Percentiles rank a stretch among this genome's conserved stretches.
These are phyloP conservation scores for Cercospora zeina DNA, from an alignment of 2,329 filamentous ascomycete species.

Conservation along the genomic window DNA sequence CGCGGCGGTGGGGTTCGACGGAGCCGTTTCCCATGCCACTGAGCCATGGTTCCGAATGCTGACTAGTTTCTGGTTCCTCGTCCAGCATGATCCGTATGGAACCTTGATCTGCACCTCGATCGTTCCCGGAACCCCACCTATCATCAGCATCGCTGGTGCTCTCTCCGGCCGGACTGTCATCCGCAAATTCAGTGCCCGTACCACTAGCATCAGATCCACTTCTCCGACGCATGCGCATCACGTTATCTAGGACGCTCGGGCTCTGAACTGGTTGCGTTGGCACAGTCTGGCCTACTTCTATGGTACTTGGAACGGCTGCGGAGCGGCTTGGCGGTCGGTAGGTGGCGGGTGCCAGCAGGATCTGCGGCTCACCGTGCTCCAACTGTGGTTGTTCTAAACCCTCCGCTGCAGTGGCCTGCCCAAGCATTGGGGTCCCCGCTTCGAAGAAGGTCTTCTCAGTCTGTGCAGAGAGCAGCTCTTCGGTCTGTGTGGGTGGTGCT, in stretches of 20 bases:
- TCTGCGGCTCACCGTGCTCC: constrained; percentile 19
- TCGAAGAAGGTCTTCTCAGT: constrained; percentile 49
- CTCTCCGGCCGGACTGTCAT: constrained; percentile 35
- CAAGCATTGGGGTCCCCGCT: constrained; percentile 65
- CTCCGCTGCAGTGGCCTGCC: constrained; percentile 45
- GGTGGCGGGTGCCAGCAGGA: constrained; percentile 33
- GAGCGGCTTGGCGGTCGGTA: constrained; percentile 29
- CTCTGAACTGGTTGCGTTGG: constrained; percentile 28
- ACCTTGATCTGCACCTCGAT: constrained; percentile 33
- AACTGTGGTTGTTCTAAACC: constrained; percentile 16
- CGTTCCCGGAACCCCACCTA: constrained; percentile 32
- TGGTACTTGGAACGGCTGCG: constrained; percentile 17
- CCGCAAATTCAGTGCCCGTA: constrained; percentile 38
- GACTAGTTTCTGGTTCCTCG: constrained; percentile 29
- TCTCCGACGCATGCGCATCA: constrained; percentile 39
- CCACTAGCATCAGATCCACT: constrained; percentile 37
- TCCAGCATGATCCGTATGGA: constrained; percentile 43
- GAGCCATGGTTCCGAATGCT: constrained; percentile 29
- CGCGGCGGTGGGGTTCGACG: constrained; percentile 18
- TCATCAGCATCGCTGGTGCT: constrained; percentile 33
- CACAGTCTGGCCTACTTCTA: constrained; percentile 22
- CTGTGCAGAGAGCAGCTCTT: constrained; percentile 38
- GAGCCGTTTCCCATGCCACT: constrained; percentile 27
- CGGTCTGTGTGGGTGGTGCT: constrained; percentile 17
- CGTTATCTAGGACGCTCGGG: constrained; percentile 37